Conservation (phyloP, 257 asterid genomes). For the Salvia splendens region DNA sequence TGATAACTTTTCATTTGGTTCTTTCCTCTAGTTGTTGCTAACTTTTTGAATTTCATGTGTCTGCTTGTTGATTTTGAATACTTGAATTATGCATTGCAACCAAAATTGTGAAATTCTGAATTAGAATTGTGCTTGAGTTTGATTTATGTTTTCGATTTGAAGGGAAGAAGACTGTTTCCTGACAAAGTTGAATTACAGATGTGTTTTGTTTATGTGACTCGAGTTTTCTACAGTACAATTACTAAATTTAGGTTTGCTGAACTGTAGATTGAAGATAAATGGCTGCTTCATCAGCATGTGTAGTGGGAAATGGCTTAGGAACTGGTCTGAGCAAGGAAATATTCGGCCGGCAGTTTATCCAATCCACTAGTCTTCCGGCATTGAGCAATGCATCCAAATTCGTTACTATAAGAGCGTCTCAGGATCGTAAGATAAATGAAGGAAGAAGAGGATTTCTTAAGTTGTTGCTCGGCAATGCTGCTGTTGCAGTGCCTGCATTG, state of each 20-base stretch:
- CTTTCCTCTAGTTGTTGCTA: background rate
- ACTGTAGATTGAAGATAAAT: constrained; percentile 43
- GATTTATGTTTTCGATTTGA: background rate
- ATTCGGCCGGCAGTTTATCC: constrained; percentile 52
- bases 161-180: background rate
- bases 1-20: constrained; percentile 11
- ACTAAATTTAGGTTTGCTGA: constrained; percentile 27
- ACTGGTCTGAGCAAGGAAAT: constrained; percentile 56
- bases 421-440: constrained; percentile 47
- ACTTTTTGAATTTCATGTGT: background rate
- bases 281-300: constrained; percentile 82
- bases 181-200: background rate
- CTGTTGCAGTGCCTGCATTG: constrained; percentile 60
- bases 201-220: background rate
- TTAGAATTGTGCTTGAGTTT: constrained; percentile 13
- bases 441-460: constrained; percentile 81
- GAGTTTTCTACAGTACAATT: background rate
- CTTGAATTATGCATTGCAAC: background rate
- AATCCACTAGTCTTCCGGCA: constrained; percentile 54
- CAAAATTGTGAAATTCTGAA: background rate
- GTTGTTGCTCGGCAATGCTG: constrained; percentile 71
- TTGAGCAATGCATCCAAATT: constrained; percentile 45
- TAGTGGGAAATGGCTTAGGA: constrained; percentile 67
- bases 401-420: constrained; percentile 48
- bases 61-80: background rate